Evolutionary conservation across 768 basidiomycete genomes (phyloP), one percentile per base, ranked within the genome.

Genomic region (Russula sp.): DNA sequence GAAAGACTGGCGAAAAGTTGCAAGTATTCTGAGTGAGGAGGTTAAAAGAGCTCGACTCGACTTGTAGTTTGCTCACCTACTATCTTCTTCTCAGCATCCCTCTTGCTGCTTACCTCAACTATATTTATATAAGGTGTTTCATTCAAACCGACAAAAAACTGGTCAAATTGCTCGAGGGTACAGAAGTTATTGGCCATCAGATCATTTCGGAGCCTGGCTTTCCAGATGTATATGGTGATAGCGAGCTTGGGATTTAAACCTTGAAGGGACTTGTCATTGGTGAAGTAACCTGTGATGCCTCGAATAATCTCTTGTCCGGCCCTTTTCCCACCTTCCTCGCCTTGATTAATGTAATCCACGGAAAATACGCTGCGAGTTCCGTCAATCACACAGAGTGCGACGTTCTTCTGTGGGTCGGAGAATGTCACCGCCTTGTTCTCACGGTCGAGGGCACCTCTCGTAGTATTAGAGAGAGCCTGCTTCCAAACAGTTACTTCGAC

Each of bases 401-500:
- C 16, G n/a, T 38, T 42, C 25, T 36, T 49, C 39, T 61, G 49
- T 10, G 39, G 25, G 22, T 8, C 3, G 16, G 36, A 36, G 49
- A 13, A 25, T 9, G 49, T 41, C 22, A 46, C 22, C 35, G 3
- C 8, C 14, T 53, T 56, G 41, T 25, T 56, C 22, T 55, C 48
- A 43, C 36, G 41, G 29, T 63, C 62, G 18, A 48, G 51, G 2
- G 34, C 9, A 29, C 16, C n/a, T 46, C 38, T 52, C 54, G 39
- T 16, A n/a, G 46, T 32, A 29, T 29, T 29, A 22, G 64, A 63
- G 48, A 48, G 41, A 42, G 65, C 62, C 9, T 64, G 34, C 57
- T 65, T 65, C 65, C 65, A 65, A 20, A 65, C 61, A 11, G 36
- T n/a, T 38, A 65, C 43, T 64, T 65, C 65, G 20, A 65, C 35